Conservation (phyloP, 2,329 filamentous ascomycete species). For the Neoarthrinium moseri region DNA sequence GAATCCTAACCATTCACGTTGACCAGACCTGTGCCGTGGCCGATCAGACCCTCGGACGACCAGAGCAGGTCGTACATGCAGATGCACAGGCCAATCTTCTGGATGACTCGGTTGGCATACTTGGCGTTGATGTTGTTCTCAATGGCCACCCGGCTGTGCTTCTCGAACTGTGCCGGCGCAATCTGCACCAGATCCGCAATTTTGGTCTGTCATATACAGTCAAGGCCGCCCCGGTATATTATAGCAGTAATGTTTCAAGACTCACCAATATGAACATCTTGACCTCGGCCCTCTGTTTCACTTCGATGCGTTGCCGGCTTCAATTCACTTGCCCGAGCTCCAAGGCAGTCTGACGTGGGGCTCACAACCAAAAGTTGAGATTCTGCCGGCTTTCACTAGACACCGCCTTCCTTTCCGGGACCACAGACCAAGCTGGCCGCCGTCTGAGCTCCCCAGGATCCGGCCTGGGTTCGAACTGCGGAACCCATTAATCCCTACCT, state of each 20-base stretch:
- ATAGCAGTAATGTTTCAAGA: background rate
- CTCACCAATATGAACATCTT: slow-evolving; percentile 13
- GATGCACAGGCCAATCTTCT: slow-evolving; percentile 90
- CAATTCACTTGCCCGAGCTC: no score
- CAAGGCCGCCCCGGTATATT: background rate
- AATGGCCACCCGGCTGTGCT: slow-evolving; percentile 78
- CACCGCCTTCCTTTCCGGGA: no score
- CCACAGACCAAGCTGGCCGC: no score
- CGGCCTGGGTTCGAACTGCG: no score
- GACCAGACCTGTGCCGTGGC: slow-evolving; percentile 86
- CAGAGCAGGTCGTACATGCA: slow-evolving; percentile 89
- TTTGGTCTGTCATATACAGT: slow-evolving; percentile 64
- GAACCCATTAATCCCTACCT: no score
- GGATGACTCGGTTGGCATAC: slow-evolving; percentile 89
- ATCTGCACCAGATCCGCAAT: slow-evolving; percentile 95
- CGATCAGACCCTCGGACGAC: slow-evolving; percentile 89
- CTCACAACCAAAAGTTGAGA: no score
- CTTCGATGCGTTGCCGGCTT: no score
- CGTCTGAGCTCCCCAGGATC: no score
- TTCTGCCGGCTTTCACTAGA: no score
- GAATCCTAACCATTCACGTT: slow-evolving; percentile 77
- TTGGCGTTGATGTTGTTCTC: slow-evolving; percentile 97
- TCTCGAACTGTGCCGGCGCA: slow-evolving; percentile 81
- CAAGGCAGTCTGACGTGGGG: no score
- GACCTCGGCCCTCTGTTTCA: no score